phyloP scores from a whole-genome alignment of 805 yeast genomes.

The Lipomyces mesembrius region DNA sequence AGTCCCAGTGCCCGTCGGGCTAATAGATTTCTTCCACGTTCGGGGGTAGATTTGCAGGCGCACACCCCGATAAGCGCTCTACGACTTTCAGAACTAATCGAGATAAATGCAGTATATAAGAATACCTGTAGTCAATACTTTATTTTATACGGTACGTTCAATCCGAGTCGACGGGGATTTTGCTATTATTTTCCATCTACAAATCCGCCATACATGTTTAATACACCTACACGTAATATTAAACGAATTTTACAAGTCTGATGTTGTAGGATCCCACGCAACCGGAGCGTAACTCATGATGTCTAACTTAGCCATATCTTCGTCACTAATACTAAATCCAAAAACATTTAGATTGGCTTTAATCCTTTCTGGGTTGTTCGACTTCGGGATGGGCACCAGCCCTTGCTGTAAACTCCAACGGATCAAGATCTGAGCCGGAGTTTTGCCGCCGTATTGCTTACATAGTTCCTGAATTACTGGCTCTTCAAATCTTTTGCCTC shows the following conservation, averaged over 20 bases:
- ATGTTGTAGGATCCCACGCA: slow-evolving; percentile 46
- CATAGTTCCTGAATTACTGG: slow-evolving; percentile 46
- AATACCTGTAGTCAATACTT: too few species aligned
- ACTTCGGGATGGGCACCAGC: slow-evolving; percentile 67
- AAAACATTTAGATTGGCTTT: slow-evolving; percentile 60
- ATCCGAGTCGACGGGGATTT: too few species aligned
- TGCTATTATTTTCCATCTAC: too few species aligned
- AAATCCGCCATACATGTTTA: too few species aligned
- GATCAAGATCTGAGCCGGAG: slow-evolving; percentile 55
- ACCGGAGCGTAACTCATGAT: slow-evolving; percentile 39
- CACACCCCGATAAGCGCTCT: too few species aligned
- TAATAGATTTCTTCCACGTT: too few species aligned
- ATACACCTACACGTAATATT: too few species aligned
- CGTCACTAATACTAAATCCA: slow-evolving; percentile 48
- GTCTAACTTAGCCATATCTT: slow-evolving; percentile 42
- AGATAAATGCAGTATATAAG: too few species aligned
- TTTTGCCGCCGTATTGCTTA: slow-evolving; percentile 47
- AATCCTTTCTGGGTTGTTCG: slow-evolving; percentile 58
- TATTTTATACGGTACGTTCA: too few species aligned
- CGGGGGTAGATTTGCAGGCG: too few species aligned
- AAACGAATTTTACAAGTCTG: background rate
- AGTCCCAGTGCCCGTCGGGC: too few species aligned
- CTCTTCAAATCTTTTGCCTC: slow-evolving; percentile 52
- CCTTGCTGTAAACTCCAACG: slow-evolving; percentile 57
- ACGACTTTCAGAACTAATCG: too few species aligned